phyloP scores from a whole-genome alignment of 2,329 filamentous ascomycete genomes.

The Monilinia polystroma region DNA sequence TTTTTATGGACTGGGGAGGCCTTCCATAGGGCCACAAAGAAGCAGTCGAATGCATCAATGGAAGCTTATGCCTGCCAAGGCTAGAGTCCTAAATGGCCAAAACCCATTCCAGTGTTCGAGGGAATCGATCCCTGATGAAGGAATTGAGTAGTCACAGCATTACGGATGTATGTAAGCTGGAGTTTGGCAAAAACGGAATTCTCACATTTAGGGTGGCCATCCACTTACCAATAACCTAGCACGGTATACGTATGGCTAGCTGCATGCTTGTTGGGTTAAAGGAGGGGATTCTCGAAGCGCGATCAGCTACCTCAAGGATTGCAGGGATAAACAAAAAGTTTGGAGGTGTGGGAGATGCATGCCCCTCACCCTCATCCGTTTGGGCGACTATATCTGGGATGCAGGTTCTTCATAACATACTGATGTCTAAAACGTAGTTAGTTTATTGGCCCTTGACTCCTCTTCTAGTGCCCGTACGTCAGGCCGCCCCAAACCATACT shows the following conservation, averaged over 20 bases:
- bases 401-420: slow-evolving; percentile 12
- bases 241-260: slow-evolving; percentile 11
- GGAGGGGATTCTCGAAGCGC: slow-evolving; percentile 19
- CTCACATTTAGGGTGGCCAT: slow-evolving; percentile 1
- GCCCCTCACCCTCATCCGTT: slow-evolving; percentile 13
- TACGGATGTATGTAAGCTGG: slow-evolving; percentile 5
- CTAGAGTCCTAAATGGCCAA: slow-evolving; percentile 6
- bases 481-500: slow-evolving; percentile 15
- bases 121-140: slow-evolving; percentile 3
- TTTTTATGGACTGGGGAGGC: slow-evolving; percentile 9
- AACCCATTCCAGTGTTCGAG: neutral
- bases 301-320: slow-evolving; percentile 16
- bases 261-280: slow-evolving; percentile 13
- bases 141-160: slow-evolving; percentile 15
- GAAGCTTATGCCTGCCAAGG: slow-evolving; percentile 22
- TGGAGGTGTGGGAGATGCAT: slow-evolving; percentile 17
- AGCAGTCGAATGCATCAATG: slow-evolving; percentile 22
- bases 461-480: slow-evolving; percentile 16
- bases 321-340: slow-evolving; percentile 18
- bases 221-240: neutral
- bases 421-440: slow-evolving; percentile 10
- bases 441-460: neutral
- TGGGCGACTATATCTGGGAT: slow-evolving; percentile 20
- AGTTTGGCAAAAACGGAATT: slow-evolving; percentile 1
- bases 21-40: slow-evolving; percentile 20